Base-by-base conservation (phyloP, 73 alveolate species). In the Paramecium bursaria region DNA sequence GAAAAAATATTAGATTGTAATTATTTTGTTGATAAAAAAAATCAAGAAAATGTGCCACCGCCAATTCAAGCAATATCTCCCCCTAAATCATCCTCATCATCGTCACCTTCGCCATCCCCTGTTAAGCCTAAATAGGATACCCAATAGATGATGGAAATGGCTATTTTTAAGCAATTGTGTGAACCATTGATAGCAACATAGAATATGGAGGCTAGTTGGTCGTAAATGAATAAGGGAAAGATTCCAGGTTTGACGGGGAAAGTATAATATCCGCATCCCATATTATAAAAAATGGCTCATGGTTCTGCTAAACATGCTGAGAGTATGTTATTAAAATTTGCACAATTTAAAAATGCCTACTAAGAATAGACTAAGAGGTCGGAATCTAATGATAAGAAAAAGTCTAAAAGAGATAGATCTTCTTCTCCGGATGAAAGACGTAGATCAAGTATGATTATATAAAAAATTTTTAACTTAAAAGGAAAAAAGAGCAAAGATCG, bases 191-290 rank as follows among this genome's bases (percentile, higher is more conserved):
- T 7, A 35, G 19, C 19, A 27, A 11, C 33, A 67, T 67, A 67
- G 35, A 14, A 67, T n/a, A 67, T 67, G 82, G 82, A 67, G 35
- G 22, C 10, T 15, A 42, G 44, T 42, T 67, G 82, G 82, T 39
- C 19, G 26, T 39, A 42, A 17, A 67, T 67, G 82, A 67, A 67
- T 67, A 27, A 11, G 3, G 82, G 82, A 9, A 67, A 67, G 44
- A 67, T 67, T 25, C 82, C 82, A 30, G 82, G 82, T 2, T 67
- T 67, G 11, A 67, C 82, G 6, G 82, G 82, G 14, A 67, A 67
- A 14, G 82, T 67, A 15, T 27, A 67, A 67, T 67, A 67, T 67
- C 82, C 82, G 9, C 82, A 67, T 67, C 82, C 82, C 33, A 39
- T 67, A 10, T 22, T 67, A 11, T 67, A 67, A 42, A 31, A 67